A percentile compares a stretch with the other conserved stretches of the same genome.
Conservation (phyloP, 1,284 basidiomycete species). For the Neonothopanus nambi region DNA sequence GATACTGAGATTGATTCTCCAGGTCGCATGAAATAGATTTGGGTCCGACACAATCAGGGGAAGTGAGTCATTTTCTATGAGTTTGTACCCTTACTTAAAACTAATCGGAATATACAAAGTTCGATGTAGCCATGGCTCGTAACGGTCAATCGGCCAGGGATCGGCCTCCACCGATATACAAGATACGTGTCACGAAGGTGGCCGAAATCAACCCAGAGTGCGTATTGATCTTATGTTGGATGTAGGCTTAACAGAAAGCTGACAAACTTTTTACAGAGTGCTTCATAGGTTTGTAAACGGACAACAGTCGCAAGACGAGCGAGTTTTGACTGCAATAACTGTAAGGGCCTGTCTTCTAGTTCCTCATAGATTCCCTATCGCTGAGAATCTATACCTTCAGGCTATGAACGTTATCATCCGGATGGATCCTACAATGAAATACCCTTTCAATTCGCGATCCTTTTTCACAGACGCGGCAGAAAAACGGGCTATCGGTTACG, state of each 20-base stretch:
- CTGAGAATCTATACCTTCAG: slow-evolving; percentile 28
- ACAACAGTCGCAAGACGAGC: slow-evolving; percentile 55
- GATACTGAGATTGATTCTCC: no score
- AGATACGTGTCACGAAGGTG: slow-evolving; percentile 51
- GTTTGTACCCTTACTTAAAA: neutral
- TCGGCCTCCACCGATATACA: slow-evolving; percentile 47
- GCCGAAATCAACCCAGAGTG: slow-evolving; percentile 63
- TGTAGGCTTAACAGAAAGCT: neutral
- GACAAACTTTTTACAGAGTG: slow-evolving; percentile 35
- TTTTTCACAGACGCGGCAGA: slow-evolving; percentile 56
- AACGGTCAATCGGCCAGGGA: neutral
- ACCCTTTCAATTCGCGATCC: slow-evolving; percentile 60
- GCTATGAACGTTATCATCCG: slow-evolving; percentile 63
- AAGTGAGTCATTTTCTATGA: slow-evolving; percentile 32
- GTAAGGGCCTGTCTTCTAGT: slow-evolving; percentile 32
- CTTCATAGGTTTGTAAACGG: slow-evolving; percentile 54
- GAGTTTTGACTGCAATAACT: slow-evolving; percentile 60
- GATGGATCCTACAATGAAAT: slow-evolving; percentile 57
- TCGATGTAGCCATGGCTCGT: slow-evolving; percentile 51
- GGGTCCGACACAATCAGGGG: slow-evolving; percentile 44
- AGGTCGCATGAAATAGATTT: slow-evolving; percentile 53
- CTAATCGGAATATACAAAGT: slow-evolving; percentile 32
- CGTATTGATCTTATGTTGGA: slow-evolving; percentile 19
- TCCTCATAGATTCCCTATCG: neutral
- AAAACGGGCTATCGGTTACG: slow-evolving; percentile 52